Evolutionary conservation across 2,329 filamentous ascomycete species (phyloP), one percentile per base, ranked within the genome.

Genomic region (Fusarium dimerum): DNA sequence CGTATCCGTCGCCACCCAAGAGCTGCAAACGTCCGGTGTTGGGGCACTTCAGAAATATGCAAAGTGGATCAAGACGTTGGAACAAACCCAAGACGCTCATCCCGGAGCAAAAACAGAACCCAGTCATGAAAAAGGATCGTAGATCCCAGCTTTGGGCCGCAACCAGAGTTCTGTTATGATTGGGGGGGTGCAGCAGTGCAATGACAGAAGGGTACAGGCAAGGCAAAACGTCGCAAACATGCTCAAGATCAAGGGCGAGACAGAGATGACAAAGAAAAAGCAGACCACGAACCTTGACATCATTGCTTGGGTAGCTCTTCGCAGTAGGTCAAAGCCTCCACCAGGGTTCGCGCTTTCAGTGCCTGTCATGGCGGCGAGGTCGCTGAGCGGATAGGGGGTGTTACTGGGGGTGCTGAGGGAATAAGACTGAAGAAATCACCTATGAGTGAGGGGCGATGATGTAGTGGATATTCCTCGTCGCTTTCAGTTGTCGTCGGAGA

Each of bases 291-390:
- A 84, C 81, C 74, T 84, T 72, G 81, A 84, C 79, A 85, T 82
- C 78, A 85, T 80, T 61, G 78, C 79, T 65, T 84, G 81, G n/a
- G 82, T 85, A 56, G 82, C 82, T 68, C 81, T 76, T 65, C 79
- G 76, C 58, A 85, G 69, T 60, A 85, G 73, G 69, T 85, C 82
- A 62, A 79, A 82, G 60, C 78, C 75, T 65, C 77, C 76, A 32
- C 30, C 32, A 34, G 67, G 65, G 63, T 71, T 73, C 51, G 68
- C 66, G 61, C 67, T 70, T 66, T 80, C 78, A 54, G 75, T 72
- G 71, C 76, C 76, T 65, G 79, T 75, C 81, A 84, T 83, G 64
- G 57, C 63, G 58, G 59, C 55, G 58, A 56, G 29, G 47, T 36
- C 32, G 32, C 32, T 36, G 32, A 15, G 32, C 13, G 56, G 56